Percentiles rank a stretch among this genome's conserved stretches.
phyloP scores from a whole-genome alignment of 2,329 filamentous ascomycete species.

The Fusarium haematococcum region DNA sequence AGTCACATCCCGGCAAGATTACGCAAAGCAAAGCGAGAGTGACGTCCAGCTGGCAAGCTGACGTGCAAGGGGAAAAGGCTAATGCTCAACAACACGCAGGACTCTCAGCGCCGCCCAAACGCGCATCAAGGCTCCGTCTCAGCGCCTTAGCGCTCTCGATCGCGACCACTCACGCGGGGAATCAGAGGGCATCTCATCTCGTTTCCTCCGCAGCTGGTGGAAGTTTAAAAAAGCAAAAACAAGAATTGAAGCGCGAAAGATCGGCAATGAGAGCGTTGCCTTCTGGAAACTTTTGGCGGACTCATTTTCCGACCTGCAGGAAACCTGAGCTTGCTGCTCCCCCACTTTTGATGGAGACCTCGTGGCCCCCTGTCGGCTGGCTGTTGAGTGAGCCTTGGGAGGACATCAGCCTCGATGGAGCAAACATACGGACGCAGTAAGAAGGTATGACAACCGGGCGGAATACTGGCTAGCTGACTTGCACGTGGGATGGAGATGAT shows the following conservation, averaged over 20 bases:
- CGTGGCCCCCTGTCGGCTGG: slow-evolving; percentile 8
- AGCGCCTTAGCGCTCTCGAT: slow-evolving; percentile 4
- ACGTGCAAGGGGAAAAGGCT: slow-evolving; percentile 6
- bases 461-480: slow-evolving; percentile 24
- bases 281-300: slow-evolving; percentile 33
- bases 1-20: neutral
- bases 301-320: slow-evolving; percentile 10
- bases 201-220: slow-evolving; percentile 6
- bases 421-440: neutral
- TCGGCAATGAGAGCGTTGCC: slow-evolving; percentile 5
- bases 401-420: neutral
- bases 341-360: slow-evolving; percentile 26
- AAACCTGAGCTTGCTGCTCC: neutral
- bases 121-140: slow-evolving; percentile 10
- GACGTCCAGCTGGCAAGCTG: slow-evolving; percentile 3
- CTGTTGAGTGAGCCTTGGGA: slow-evolving; percentile 9
- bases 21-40: slow-evolving; percentile 5
- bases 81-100: neutral
- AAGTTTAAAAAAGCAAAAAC: slow-evolving; percentile 17
- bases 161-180: slow-evolving; percentile 17
- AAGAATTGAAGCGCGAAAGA: slow-evolving; percentile 9
- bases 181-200: slow-evolving; percentile 7
- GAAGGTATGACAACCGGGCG: slow-evolving; percentile 18
- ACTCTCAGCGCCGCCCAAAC: neutral
- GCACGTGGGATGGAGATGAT: slow-evolving; percentile 14